Percentiles rank a stretch among this genome's conserved stretches.
These are phyloP conservation scores for Sarocladiaceae sp. DNA, from an alignment of 2,329 filamentous ascomycete genomes.

Conservation along the genomic window DNA sequence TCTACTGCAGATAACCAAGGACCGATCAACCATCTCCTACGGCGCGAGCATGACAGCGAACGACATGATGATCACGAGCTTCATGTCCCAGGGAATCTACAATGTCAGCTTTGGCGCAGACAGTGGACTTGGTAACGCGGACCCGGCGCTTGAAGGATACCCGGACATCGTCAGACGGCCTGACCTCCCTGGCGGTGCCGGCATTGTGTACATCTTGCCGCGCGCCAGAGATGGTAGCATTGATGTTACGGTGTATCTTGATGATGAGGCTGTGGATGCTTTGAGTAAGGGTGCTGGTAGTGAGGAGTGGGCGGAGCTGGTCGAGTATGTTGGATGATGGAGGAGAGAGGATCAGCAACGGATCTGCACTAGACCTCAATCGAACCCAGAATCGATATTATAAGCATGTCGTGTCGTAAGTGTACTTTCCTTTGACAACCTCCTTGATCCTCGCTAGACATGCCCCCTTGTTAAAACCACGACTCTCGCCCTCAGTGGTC, in stretches of 20 bases:
- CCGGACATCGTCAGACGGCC: conserved; percentile 1
- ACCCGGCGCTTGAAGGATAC: background rate
- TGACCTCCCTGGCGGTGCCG: background rate
- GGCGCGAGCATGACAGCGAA: conserved; percentile 1
- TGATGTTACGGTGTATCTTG: background rate
- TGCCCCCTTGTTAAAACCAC: background rate
- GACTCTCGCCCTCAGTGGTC: background rate
- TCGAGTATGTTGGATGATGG: conserved; percentile 2
- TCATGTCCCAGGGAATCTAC: background rate
- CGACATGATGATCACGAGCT: conserved; percentile 2
- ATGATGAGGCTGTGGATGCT: background rate
- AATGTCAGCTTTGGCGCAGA: background rate
- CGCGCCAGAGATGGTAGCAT: background rate
- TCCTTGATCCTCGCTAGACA: background rate
- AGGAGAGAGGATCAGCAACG: no score
- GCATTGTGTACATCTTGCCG: background rate
- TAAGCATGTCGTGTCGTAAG: no score
- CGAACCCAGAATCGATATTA: no score
- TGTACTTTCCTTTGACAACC: no score
- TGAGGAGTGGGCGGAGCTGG: conserved; percentile 2
- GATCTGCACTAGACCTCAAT: no score
- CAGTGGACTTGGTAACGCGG: background rate
- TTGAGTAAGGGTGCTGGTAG: background rate
- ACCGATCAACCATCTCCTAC: conserved; percentile 1
- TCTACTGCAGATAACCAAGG: background rate